Base-by-base conservation (phyloP, 768 basidiomycete species). In the Cystobasidium onofrii region DNA sequence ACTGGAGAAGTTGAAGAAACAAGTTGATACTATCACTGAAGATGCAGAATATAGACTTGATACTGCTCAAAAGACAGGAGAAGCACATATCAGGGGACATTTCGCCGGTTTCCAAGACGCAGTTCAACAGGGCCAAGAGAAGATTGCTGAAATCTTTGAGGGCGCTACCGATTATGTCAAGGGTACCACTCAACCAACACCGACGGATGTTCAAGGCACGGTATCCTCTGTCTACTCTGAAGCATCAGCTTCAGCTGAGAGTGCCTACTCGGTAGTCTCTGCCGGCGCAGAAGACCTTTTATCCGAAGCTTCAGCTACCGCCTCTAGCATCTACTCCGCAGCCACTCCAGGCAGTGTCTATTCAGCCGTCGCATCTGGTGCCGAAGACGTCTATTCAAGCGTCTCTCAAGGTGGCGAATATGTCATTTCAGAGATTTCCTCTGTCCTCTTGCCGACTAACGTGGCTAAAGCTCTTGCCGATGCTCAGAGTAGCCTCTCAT, bases 381-480 rank as follows among this genome's bases (percentile, higher is more conserved):
- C 43, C 23, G 65, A 52, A 17, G 52, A 50, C 43, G 7, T 52
- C n/a, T 29, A 29, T 31, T 67, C 65, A 12, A 50, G 43, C 13
- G 65, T 39, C 4, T 29, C 43, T 18, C 29, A 31, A n/a, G 44
- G 65, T 25, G 29, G 7, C 1, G 55, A 55, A 55, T 27, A 36
- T n/a, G 69, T 60, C 17, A 7, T 46, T 7, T 71, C 69, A n/a
- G 55, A 55, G 33, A 33, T 71, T 23, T 71, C 69, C 18, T 29
- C 69, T 7, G 50, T 46, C n/a, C 12, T 71, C 2, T 36, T 71
- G 29, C 69, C 69, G 1, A 71, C 36, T 3, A 71, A 71, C 20
- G 69, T 71, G 12, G 36, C 33, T 15, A 71, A 71, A 60, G 69
- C 69, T 7, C 69, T 71, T 12, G 69, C 60, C 7, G 69, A 71